Evolutionary conservation across 306 rosid species (phyloP), one percentile per base, ranked within the genome.

Genomic region (Cicer chorassanicum): DNA sequence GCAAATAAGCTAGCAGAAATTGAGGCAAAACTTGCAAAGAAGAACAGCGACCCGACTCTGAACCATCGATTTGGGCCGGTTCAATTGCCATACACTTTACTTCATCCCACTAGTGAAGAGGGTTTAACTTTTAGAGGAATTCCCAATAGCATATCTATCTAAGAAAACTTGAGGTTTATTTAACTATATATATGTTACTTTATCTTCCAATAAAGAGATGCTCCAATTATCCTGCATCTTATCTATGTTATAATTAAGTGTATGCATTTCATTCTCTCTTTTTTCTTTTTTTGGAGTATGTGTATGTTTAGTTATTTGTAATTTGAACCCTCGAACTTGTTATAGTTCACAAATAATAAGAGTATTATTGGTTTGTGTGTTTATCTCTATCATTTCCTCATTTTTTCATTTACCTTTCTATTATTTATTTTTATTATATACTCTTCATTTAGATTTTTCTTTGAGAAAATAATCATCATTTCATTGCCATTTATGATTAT

Each of bases 141-240:
- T 82, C 85, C 85, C 7, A 82, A 82, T 48, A 82, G 82, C 34
- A 82, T 82, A 76, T 82, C 85, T 38, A 82, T 82, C 79, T 83
- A 44, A 67, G 29, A 53, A 15, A 70, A 7, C 16, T 0, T 12
- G 43, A 16, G 71, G 75, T 59, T 73, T 80, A 11, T 34, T 79
- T 56, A 55, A 38, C 12, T 80, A 0, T 34, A 60, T 80, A 0
- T 34, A 60, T 60, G 42, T 19, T 45, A 1, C 1, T 44, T 62
- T 53, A 53, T 60, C 24, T 73, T 81, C 34, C 77, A 75, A 75
- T 75, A 75, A 81, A 24, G 16, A 70, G 76, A 61, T 64, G 78
- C 74, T 57, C 53, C 44, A 63, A 29, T 29, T 29, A 41, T 34
- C 40, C 10, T 39, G 53, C 70, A 62, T 81, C 73, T 29, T 6